phyloP scores from a whole-genome alignment of 2,329 filamentous ascomycete species.

The Eutypella sp. region DNA sequence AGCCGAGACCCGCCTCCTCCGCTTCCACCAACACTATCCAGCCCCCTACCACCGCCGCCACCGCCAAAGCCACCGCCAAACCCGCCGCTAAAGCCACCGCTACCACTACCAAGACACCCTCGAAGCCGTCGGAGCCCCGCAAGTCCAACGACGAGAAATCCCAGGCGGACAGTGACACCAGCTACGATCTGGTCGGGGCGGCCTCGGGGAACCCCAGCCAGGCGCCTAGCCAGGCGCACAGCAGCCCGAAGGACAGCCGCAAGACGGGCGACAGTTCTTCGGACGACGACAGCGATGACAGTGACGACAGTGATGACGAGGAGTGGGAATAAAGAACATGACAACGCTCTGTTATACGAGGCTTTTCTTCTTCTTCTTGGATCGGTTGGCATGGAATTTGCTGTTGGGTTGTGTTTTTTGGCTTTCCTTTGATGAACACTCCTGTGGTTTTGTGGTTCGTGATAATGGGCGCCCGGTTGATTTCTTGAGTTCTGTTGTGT shows the following conservation, averaged over 20 bases:
- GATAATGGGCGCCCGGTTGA: constrained; percentile 13
- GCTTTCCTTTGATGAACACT: constrained; percentile 6
- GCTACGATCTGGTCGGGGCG: constrained; percentile 87
- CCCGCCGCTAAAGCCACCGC: constrained; percentile 27
- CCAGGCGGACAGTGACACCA: constrained; percentile 87
- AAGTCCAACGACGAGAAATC: constrained; percentile 85
- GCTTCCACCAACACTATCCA: constrained; percentile 59
- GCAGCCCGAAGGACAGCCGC: constrained; percentile 53
- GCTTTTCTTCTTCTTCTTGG: constrained; percentile 1
- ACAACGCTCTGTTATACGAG: too few relatives aligned
- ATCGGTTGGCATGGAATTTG: constrained; percentile 2
- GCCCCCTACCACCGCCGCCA: constrained; percentile 34
- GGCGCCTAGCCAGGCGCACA: constrained; percentile 72
- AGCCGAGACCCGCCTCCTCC: constrained; percentile 39
- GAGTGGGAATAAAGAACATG: constrained; percentile 29
- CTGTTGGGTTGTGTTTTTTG: constrained; percentile 6
- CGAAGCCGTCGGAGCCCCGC: constrained; percentile 62
- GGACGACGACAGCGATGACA: constrained; percentile 67
- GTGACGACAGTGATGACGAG: constrained; percentile 57
- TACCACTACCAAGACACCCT: constrained; percentile 29
- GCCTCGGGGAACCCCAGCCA: constrained; percentile 72
- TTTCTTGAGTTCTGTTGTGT: constrained; percentile 11
- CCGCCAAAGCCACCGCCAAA: constrained; percentile 28
- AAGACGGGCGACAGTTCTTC: too few relatives aligned
- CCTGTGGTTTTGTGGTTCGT: constrained; percentile 7